phyloP scores from a whole-genome alignment of 2,329 filamentous ascomycete genomes.

The Cryphonectria naterciae region DNA sequence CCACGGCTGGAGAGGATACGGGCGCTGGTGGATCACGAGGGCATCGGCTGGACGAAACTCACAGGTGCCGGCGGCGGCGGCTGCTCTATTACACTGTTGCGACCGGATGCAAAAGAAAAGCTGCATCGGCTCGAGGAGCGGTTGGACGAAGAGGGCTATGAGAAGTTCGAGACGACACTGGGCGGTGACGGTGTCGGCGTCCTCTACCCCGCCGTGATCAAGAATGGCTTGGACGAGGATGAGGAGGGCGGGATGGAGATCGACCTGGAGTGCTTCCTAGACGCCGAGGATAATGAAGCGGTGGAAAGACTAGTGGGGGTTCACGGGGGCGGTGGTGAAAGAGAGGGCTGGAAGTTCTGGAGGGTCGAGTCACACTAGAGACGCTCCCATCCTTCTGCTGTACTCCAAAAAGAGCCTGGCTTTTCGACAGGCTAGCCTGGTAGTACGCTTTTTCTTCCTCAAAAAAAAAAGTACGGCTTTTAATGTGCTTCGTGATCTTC shows the following conservation, averaged over 20 bases:
- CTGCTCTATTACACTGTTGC: constrained; percentile 89
- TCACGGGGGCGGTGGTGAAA: constrained; percentile 65
- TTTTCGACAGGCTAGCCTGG: background rate
- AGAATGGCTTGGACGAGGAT: constrained; percentile 80
- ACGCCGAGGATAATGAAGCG: constrained; percentile 79
- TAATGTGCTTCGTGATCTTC: background rate
- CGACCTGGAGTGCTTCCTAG: constrained; percentile 81
- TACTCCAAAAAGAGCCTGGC: background rate
- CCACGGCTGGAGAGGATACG: constrained; percentile 89
- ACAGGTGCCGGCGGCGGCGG: constrained; percentile 95
- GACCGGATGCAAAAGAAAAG: constrained; percentile 63
- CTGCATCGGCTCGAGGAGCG: constrained; percentile 67
- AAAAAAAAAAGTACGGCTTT: background rate
- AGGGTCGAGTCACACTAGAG: constrained; percentile 56
- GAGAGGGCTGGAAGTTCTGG: constrained; percentile 89
- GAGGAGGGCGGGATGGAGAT: constrained; percentile 87
- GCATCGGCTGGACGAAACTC: constrained; percentile 95
- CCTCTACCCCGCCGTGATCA: constrained; percentile 87
- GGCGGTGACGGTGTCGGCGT: constrained; percentile 94
- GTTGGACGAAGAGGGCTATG: constrained; percentile 73
- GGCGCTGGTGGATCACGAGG: constrained; percentile 85
- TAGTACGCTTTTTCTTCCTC: background rate
- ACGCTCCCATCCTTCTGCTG: background rate
- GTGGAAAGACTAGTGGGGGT: constrained; percentile 89
- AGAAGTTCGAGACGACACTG: constrained; percentile 84